A percentile compares a stretch with the other conserved stretches of the same genome.
Conservation (phyloP, 768 basidiomycete genomes). For the Tremella yokohamensis region DNA sequence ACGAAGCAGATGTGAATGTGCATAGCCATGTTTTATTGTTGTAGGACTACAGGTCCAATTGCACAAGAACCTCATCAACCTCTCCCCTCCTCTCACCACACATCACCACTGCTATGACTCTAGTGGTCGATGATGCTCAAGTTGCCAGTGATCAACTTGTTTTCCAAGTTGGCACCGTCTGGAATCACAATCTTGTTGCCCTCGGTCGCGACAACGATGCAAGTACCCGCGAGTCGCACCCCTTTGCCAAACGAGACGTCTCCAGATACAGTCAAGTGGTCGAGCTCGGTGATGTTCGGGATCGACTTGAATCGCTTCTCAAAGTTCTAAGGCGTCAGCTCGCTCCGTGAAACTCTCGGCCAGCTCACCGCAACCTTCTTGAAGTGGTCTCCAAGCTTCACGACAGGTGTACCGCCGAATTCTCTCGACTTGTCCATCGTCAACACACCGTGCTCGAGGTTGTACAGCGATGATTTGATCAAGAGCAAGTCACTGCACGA, state of each 20-base stretch:
- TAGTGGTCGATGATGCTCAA: conserved; percentile 69
- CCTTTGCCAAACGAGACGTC: conserved; percentile 87
- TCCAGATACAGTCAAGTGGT: conserved; percentile 89
- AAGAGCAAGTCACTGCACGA: conserved; percentile 67
- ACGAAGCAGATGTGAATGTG: too few species aligned
- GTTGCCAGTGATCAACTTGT: conserved; percentile 72
- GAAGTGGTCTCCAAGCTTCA: conserved; percentile 95
- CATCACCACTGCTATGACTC: neutral
- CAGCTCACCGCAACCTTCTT: conserved; percentile 66
- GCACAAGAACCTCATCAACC: too few species aligned
- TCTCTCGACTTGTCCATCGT: conserved; percentile 59
- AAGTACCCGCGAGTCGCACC: conserved; percentile 71
- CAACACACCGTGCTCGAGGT: conserved; percentile 79
- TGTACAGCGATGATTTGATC: conserved; percentile 91
- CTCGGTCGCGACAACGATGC: conserved; percentile 82
- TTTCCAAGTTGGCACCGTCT: conserved; percentile 62
- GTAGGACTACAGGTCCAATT: too few species aligned
- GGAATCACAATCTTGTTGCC: conserved; percentile 78
- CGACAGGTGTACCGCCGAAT: conserved; percentile 66
- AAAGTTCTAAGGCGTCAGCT: conserved; percentile 60
- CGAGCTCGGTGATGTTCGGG: conserved; percentile 82
- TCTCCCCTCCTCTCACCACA: too few species aligned
- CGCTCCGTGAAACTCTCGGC: neutral
- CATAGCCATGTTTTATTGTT: too few species aligned
- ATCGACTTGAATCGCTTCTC: conserved; percentile 94